A percentile compares a stretch with the other conserved stretches of the same genome.
Evolutionary conservation across 352 stramenopile genomes (phyloP).

Genomic region (Pythium aphanidermatum): DNA sequence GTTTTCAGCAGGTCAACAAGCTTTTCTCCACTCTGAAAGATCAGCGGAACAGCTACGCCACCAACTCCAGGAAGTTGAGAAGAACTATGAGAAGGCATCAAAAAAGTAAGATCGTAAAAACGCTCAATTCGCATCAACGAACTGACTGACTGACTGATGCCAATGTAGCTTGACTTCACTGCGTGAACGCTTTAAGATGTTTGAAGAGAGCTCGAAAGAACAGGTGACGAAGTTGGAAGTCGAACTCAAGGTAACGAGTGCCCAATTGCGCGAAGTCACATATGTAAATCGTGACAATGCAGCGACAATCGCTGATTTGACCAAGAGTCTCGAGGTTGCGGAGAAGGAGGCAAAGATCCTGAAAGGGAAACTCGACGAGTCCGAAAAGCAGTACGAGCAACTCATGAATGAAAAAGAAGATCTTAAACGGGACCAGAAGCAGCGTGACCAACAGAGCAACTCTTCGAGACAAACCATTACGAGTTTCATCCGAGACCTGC

Average conservation of each 20-base stretch:
- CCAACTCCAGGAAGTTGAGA: slow-evolving; percentile 63
- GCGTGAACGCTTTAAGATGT: slow-evolving; percentile 70
- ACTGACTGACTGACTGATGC: not conserved
- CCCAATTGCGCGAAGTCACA: slow-evolving; percentile 66
- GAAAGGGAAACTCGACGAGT: slow-evolving; percentile 31
- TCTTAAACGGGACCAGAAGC: slow-evolving; percentile 50
- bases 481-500: slow-evolving; percentile 47
- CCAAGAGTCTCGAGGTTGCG: slow-evolving; percentile 40
- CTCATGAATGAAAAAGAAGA: slow-evolving; percentile 54
- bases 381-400: slow-evolving; percentile 28
- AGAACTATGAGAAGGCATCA: slow-evolving; percentile 66
- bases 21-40: slow-evolving; percentile 64
- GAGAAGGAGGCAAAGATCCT: slow-evolving; percentile 44
- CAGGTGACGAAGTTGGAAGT: slow-evolving; percentile 77
- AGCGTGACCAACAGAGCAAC: slow-evolving; percentile 44
- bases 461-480: slow-evolving; percentile 47
- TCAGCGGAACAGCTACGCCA: slow-evolving; percentile 62
- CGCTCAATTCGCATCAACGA: not conserved
- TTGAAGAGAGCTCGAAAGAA: slow-evolving; percentile 68
- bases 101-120: slow-evolving; percentile 43
- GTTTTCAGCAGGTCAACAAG: slow-evolving; percentile 70
- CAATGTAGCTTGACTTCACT: slow-evolving; percentile 44
- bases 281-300: slow-evolving; percentile 73
- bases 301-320: slow-evolving; percentile 47
- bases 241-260: slow-evolving; percentile 67